These are phyloP conservation scores for Babesia bovis DNA, from an alignment of 169 alveolate genomes.

Conservation along the genomic window DNA sequence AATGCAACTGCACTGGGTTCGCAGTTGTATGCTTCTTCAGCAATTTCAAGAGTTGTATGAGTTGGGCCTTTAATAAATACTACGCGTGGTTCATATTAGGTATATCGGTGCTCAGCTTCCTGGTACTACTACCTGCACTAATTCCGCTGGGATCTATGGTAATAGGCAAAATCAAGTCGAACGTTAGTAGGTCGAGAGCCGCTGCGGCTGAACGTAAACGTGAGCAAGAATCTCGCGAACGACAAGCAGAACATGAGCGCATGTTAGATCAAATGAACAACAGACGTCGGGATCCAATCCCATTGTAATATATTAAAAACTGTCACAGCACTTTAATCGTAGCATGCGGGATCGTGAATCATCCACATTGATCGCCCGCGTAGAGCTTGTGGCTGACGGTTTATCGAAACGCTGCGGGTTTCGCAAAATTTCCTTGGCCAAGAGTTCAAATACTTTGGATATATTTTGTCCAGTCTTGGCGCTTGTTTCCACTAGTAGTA, in stretches of 20 bases:
- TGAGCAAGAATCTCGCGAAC: background rate
- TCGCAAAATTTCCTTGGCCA: conserved; percentile 61
- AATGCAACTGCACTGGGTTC: conserved; percentile 46
- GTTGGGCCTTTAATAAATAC: conserved; percentile 26
- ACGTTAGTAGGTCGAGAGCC: background rate
- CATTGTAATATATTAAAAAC: background rate
- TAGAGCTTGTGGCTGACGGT: conserved; percentile 15
- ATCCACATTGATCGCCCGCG: conserved; percentile 12
- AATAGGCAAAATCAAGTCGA: background rate
- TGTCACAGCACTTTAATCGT: conserved; percentile 27
- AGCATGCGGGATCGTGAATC: conserved; percentile 37
- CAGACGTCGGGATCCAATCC: background rate
- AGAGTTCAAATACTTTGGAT: conserved; percentile 69
- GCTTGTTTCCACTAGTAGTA: conserved; percentile 77
- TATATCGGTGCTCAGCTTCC: conserved; percentile 22
- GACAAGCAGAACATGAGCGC: background rate
- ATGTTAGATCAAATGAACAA: background rate
- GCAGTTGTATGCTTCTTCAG: conserved; percentile 41
- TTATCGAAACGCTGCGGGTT: conserved; percentile 59
- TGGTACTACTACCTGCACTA: conserved; percentile 53
- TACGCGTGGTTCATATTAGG: conserved; percentile 49
- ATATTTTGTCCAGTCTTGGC: conserved; percentile 80
- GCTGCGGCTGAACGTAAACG: background rate
- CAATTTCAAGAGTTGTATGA: conserved; percentile 50
- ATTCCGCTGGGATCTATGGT: conserved; percentile 31